phyloP scores from a whole-genome alignment of 2,329 filamentous ascomycete species.

The Lasiodiplodia gonubiensis region DNA sequence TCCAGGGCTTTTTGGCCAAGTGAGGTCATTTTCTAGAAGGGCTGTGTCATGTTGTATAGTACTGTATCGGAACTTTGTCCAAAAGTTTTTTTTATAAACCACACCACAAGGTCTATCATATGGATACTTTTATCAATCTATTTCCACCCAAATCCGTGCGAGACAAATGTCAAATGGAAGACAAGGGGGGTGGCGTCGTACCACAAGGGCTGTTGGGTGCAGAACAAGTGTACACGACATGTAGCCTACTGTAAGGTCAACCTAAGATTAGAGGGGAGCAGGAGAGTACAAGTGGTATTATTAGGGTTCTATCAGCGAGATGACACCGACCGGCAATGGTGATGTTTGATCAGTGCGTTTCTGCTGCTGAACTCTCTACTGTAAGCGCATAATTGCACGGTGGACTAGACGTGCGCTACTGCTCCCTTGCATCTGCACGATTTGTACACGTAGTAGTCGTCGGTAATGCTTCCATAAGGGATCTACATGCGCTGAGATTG shows the following conservation, averaged over 20 bases:
- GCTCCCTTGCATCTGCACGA: background rate
- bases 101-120: background rate
- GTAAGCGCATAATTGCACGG: background rate
- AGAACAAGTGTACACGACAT: background rate
- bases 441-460: background rate
- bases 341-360: background rate
- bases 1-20: slow-evolving; percentile 91
- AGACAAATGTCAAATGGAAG: background rate
- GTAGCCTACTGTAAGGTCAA: background rate
- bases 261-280: background rate
- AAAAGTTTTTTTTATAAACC: background rate
- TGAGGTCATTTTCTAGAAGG: background rate
- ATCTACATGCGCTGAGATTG: background rate
- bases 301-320: background rate
- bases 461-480: background rate
- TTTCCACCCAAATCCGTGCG: background rate
- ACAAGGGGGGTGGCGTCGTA: background rate
- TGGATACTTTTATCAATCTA: background rate
- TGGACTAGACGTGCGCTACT: background rate
- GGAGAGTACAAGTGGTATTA: background rate
- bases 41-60: background rate
- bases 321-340: background rate
- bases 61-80: background rate
- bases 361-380: background rate
- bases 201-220: background rate